phyloP scores from a whole-genome alignment of 202 grass and related monocot species.

The Elaeis oleifera region DNA sequence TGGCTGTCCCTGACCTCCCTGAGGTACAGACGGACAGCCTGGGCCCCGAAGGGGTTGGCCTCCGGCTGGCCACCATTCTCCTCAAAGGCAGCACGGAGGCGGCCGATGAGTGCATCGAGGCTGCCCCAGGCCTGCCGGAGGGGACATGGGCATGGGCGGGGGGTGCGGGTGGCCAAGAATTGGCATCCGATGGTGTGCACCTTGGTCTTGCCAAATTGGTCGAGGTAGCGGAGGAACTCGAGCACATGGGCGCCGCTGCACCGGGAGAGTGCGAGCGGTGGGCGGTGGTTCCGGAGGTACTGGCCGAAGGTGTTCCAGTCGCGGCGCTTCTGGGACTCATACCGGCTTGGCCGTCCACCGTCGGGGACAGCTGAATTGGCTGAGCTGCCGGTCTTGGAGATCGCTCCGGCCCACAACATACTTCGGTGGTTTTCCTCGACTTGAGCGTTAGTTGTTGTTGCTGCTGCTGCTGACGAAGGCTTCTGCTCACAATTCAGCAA shows the following conservation, averaged over 20 bases:
- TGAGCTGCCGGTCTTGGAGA: too few relatives aligned
- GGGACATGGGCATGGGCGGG: neutral
- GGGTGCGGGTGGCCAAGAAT: neutral
- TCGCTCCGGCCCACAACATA: too few relatives aligned
- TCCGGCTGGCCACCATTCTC: conserved; percentile 7
- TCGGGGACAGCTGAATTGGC: too few relatives aligned
- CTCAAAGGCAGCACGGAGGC: conserved; percentile 4
- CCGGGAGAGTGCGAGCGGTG: neutral
- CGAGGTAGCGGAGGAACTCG: conserved; percentile 3
- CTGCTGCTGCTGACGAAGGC: too few relatives aligned
- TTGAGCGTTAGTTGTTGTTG: too few relatives aligned
- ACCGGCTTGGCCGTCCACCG: too few relatives aligned
- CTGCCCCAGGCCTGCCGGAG: conserved; percentile 6
- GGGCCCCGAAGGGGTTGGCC: neutral
- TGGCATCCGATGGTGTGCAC: neutral
- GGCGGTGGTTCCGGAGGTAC: too few relatives aligned
- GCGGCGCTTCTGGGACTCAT: too few relatives aligned
- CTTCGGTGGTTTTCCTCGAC: too few relatives aligned
- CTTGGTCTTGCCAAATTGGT: conserved; percentile 13
- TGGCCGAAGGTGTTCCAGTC: too few relatives aligned
- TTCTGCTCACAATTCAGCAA: too few relatives aligned
- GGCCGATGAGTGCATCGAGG: conserved; percentile 3
- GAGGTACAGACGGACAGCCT: conserved; percentile 3
- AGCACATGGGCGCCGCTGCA: neutral
- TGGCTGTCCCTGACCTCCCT: neutral